Evolutionary conservation across 2,329 filamentous ascomycete genomes (phyloP), one percentile per base, ranked within the genome.

Genomic region (Colletotrichum gloeosporioides): DNA sequence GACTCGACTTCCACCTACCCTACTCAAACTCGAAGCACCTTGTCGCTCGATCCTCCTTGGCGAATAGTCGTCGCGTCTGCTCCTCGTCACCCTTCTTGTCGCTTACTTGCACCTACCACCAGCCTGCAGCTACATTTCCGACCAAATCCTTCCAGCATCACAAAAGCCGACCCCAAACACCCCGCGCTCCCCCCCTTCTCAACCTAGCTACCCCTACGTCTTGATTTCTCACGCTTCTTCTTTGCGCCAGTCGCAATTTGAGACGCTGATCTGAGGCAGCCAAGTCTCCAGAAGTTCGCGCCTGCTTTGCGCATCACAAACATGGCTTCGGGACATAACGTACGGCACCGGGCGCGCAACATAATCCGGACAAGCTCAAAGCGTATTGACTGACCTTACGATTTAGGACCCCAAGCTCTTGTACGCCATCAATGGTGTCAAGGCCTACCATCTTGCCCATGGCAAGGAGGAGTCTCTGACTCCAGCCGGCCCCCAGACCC

Each of bases 381-480:
- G n/a, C 27, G n/a, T 22, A 9, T 10, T 29, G 18, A 63, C 75
- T 78, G 65, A 78, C 71, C 15, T 57, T 53, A 22, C 25, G 18
- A 16, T 6, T 18, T 78, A 90, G 89, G 92, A 93, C 78, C 92
- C 92, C 55, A 93, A 92, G 85, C 87, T 94, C 76, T 86, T 94
- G 77, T 94, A 93, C 84, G 91, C 92, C 81, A 90, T 99, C 83
- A 92, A 93, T 79, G 95, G 95, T 87, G 96, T 99, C 82, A 93
- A 93, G 79, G 97, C 96, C 78, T 98, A 95, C 87, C 95, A 98
- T 83, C 92, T 99, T 77, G 92, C 95, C 84, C 92, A 98, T 90
- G 96, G 97, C 85, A 91, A 93, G 80, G 96, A 99, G 86, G 89
- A 93, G 72, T 90, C 92, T 16, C 92, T 99, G 81, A 99, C 95